Percentiles rank a stretch among this genome's conserved stretches.
Conservation (phyloP, 2,329 filamentous ascomycete species). For the Emydomyces testavorans region DNA sequence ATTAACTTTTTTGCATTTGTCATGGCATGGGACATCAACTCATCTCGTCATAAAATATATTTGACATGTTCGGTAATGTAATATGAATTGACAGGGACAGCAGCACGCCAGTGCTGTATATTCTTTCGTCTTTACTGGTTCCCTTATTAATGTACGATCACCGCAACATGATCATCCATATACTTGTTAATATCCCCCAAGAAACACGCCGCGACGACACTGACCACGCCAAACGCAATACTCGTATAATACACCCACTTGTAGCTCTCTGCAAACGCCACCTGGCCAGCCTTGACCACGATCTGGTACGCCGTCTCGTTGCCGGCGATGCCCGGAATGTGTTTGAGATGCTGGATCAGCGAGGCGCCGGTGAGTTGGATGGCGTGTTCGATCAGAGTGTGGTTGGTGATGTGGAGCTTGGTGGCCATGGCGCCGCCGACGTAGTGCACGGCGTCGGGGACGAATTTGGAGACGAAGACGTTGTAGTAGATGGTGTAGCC, state of each 20-base stretch:
- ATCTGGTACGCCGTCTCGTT: constrained; percentile 41
- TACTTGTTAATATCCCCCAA: constrained; percentile 48
- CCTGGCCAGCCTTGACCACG: constrained; percentile 45
- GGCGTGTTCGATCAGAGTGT: constrained; percentile 38
- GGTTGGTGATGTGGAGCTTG: constrained; percentile 41
- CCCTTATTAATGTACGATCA: constrained; percentile 32
- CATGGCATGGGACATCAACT: neutral
- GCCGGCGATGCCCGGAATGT: constrained; percentile 43
- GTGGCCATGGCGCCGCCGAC: constrained; percentile 42
- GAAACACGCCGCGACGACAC: constrained; percentile 48
- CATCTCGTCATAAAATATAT: neutral
- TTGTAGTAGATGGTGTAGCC: constrained; percentile 52
- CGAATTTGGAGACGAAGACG: constrained; percentile 38
- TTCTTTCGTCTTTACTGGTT: neutral
- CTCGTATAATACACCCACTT: constrained; percentile 51
- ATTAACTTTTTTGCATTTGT: neutral
- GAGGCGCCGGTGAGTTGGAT: constrained; percentile 45
- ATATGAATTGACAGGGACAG: neutral
- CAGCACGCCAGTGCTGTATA: neutral
- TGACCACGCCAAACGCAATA: constrained; percentile 49
- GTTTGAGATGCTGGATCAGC: constrained; percentile 39
- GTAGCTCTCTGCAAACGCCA: constrained; percentile 49
- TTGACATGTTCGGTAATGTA: neutral
- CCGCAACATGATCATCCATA: constrained; percentile 49
- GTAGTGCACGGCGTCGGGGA: constrained; percentile 36